These are phyloP conservation scores for Aspergillus fischeri DNA, from an alignment of 2,329 filamentous ascomycete species.

Conservation along the genomic window DNA sequence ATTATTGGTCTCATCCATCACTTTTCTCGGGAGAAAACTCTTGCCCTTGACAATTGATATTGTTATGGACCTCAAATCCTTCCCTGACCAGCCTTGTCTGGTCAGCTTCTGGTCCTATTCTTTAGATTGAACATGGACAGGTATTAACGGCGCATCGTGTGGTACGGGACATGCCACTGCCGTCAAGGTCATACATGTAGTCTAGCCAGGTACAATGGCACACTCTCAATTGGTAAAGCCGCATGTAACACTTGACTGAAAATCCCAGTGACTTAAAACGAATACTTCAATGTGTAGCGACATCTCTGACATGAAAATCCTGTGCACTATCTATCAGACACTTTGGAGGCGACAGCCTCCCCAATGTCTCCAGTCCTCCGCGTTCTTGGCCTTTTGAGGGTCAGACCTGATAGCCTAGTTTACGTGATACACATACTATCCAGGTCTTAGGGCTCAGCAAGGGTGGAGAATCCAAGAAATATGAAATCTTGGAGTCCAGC, in stretches of 20 bases:
- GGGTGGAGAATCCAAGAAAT: constrained; percentile 13
- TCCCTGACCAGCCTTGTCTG: too few relatives aligned
- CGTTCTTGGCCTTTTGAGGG: neutral
- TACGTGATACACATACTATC: neutral
- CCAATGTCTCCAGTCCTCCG: neutral
- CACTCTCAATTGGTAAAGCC: constrained; percentile 15
- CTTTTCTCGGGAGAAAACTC: neutral
- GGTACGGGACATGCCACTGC: neutral
- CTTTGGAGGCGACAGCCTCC: neutral
- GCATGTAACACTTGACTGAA: neutral
- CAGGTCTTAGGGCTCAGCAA: constrained; percentile 5
- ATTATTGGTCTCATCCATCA: neutral
- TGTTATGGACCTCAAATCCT: too few relatives aligned
- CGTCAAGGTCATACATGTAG: neutral
- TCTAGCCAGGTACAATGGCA: constrained; percentile 2
- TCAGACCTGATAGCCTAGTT: neutral
- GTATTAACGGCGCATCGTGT: neutral
- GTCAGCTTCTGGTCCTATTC: too few relatives aligned
- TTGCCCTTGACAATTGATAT: neutral
- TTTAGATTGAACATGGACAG: neutral
- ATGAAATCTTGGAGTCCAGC: constrained; percentile 14
- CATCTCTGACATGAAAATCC: neutral
- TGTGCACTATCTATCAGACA: neutral
- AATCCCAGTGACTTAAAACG: neutral
- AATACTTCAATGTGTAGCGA: neutral